Evolutionary conservation across 2,329 filamentous ascomycete species (phyloP), one percentile per base, ranked within the genome.

Genomic region (Talaromyces pinophilus): DNA sequence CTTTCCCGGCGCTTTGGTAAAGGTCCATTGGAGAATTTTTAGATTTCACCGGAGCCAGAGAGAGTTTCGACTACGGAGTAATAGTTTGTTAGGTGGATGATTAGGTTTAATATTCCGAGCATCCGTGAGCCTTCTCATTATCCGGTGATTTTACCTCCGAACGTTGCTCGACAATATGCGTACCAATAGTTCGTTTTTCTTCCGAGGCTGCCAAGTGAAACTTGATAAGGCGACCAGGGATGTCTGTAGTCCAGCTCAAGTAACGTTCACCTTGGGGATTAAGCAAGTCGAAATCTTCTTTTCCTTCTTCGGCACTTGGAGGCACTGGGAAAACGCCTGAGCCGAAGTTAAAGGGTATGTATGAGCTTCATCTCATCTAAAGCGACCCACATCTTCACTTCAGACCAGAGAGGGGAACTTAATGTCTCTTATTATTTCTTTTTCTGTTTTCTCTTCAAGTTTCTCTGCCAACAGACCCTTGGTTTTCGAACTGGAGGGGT

Each of bases 61-160:
- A 57, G 44, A 44, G 44, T 63, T 63, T 52, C 8, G 62, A 40
- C 50, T 46, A 57, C 62, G 62, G 62, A 63, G 62, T 63, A 55
- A 63, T 63, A 63, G 62, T 57, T 63, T 63, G 62, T 46, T 46
- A 15, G 5, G 44, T 22, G n/a, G 46, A 30, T 50, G 15, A 25
- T 54, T 54, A 38, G 33, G 61, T 42, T 63, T 35, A 63, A 55
- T 57, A 46, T 44, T 42, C 62, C 50, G 62, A 63, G 25, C 50
- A 57, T 35, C 61, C 61, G 44, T 61, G 25, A 46, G 28, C 28
- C 54, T 57, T 15, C 33, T 25, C 52, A 55, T 61, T 33, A 19
- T 33, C 38, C 22, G 40, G 30, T 35, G 22, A 35, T 38, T 62
- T 54, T 62, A 40, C 48, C 46, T 48, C 60, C 33, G 60, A 54